Evolutionary conservation across 306 rosid species (phyloP), one percentile per base, ranked within the genome.

Genomic region (Casuarina cunninghamiana): DNA sequence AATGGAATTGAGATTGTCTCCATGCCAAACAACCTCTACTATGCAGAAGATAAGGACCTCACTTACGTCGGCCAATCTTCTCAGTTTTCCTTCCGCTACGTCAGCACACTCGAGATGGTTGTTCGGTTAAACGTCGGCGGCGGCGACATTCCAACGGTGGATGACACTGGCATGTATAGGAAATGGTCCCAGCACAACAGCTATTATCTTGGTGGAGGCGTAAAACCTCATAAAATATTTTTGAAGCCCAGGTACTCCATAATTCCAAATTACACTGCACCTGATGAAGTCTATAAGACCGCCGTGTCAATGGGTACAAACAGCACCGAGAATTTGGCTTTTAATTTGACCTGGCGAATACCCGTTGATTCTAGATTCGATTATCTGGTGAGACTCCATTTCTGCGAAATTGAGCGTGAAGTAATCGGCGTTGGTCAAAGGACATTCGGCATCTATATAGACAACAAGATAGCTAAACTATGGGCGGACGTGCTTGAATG

Each of bases 171-270:
- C n/a, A n/a, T n/a, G n/a, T n/a, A n/a, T n/a, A n/a, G n/a, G 15
- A 6, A 53, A 53, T 53, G 57, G 57, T 53, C 7, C 2, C 0
- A 21, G 26, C n/a, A 21, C 26, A 0, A 21, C 0, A 21, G 26
- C 0, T 21, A 21, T 21, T 21, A 0, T 21, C 26, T 21, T 21
- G 0, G 26, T 21, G 0, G 0, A 21, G 26, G 26, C 0, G 26
- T 21, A 0, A 0, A 0, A 0, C 26, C 26, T 21, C 26, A 21
- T 21, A 0, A 21, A 21, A 21, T 21, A 21, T 0, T 1, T 53
- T 0, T 53, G 0, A 15, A 0, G 15, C 57, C 7, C 5, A 0
- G 0, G 0, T 53, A 2, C 2, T 0, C 2, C 5, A 15, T 0
- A 15, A 15, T 15, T 3, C 0, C 0, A 1, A 0, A 15, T 53